These are phyloP conservation scores for Vachellia collinsii DNA, from an alignment of 306 rosid genomes.

Conservation along the genomic window DNA sequence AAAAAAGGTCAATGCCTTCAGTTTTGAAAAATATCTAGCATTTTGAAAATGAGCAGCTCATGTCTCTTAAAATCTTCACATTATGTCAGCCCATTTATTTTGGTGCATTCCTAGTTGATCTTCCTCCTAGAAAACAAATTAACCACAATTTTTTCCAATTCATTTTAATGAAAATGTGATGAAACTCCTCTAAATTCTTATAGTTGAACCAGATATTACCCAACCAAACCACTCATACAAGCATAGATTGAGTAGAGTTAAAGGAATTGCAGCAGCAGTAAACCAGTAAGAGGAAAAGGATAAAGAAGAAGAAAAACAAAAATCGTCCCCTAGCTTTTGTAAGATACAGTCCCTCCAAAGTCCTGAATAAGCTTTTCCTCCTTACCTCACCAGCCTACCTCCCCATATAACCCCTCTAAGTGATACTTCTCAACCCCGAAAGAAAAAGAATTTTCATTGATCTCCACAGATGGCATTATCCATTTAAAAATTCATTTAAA, in stretches of 20 bases:
- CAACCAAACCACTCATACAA: not conserved
- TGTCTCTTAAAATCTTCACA: not conserved
- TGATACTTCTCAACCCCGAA: not conserved
- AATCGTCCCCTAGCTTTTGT: not conserved
- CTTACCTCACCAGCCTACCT: not conserved
- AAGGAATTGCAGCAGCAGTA: not conserved
- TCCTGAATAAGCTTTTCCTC: not conserved
- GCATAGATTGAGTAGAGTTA: not conserved
- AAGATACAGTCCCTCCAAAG: not conserved
- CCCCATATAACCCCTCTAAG: not conserved
- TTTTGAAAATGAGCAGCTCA: not conserved
- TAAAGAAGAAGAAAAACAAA: not conserved
- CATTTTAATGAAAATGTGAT: not conserved
- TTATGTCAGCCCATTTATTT: not conserved
- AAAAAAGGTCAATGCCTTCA: not conserved
- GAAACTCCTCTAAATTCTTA: not conserved
- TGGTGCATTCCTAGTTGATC: not conserved
- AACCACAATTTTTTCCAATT: slow-evolving; percentile 27
- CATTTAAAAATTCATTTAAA: slow-evolving; percentile 21
- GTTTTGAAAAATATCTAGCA: not conserved
- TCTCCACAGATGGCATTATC: not conserved
- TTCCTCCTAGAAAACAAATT: slow-evolving; percentile 8
- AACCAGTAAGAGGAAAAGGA: not conserved
- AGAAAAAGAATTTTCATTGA: not conserved
- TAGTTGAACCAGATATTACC: not conserved